Evolutionary conservation across 768 basidiomycete genomes (phyloP), one percentile per base, ranked within the genome.

Genomic region (Glaciozyma martinii): DNA sequence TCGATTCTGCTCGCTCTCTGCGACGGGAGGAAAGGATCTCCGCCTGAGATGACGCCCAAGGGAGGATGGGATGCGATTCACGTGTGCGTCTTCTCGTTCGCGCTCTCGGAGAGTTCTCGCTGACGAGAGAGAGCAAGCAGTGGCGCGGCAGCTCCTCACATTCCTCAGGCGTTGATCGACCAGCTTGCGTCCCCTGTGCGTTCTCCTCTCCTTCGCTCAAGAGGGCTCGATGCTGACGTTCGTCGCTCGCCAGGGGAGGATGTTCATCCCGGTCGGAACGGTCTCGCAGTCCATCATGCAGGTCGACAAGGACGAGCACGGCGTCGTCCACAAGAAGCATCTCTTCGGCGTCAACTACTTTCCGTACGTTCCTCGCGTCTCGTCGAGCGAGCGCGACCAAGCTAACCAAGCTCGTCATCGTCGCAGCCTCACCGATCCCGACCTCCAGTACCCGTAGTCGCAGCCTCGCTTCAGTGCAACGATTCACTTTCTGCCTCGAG

Each of bases 181-280:
- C 92, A 94, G 72, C 83, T 91, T 4, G 85, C 85, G 32, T 74
- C 76, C 3, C 86, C 87, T 0, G 88, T 88, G 21, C 79, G 85
- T 59, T 18, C 29, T 46, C 65, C 27, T 37, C 55, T 9, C 13
- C 21, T 8, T n/a, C n/a, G n/a, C n/a, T n/a, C n/a, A n/a, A n/a
- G n/a, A n/a, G n/a, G n/a, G n/a, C n/a, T n/a, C n/a, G n/a, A n/a
- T n/a, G n/a, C n/a, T n/a, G n/a, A n/a, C n/a, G n/a, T n/a, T n/a
- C n/a, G n/a, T n/a, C n/a, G n/a, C n/a, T n/a, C n/a, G n/a, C n/a
- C 59, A 54, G 0, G 78, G 78, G 1, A 59, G 77, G 33, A 90
- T 97, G 87, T 93, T 95, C 78, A 89, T 97, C 60, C 93, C 93
- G 2, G 86, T 97, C 21, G 93, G 92, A 4, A 80, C 78, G 2